A percentile compares a stretch with the other conserved stretches of the same genome.
Conservation (phyloP, 108 stramenopile genomes). For the Craspedostauros australis region DNA sequence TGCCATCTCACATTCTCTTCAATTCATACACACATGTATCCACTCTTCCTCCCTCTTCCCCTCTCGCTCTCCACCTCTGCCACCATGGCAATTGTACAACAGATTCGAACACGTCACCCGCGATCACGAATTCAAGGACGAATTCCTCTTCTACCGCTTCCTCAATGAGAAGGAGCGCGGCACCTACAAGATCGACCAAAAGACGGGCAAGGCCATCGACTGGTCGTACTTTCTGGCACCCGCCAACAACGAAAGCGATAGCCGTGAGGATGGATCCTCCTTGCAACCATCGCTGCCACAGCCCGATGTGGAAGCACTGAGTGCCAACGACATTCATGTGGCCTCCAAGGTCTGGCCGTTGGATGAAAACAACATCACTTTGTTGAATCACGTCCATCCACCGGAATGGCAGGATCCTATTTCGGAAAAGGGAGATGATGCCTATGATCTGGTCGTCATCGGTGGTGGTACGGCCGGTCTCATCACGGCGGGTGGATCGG, state of each 20-base stretch:
- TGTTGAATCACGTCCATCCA: conserved; percentile 72
- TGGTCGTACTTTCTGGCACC: conserved; percentile 54
- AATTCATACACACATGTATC: too few relatives aligned
- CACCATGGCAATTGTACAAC: too few relatives aligned
- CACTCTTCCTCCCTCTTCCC: too few relatives aligned
- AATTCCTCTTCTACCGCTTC: conserved; percentile 51
- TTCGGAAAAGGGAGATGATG: conserved; percentile 12
- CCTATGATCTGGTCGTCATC: conserved; percentile 81
- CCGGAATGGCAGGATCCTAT: conserved; percentile 62
- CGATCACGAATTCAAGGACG: conserved; percentile 55
- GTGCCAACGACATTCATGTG: conserved; percentile 44
- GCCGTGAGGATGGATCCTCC: neutral
- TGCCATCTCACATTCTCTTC: too few relatives aligned
- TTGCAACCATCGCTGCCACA: conserved; percentile 31
- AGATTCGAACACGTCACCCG: conserved; percentile 40
- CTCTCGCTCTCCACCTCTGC: too few relatives aligned
- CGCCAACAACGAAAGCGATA: neutral
- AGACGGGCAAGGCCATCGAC: conserved; percentile 26
- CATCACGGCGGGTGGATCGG: conserved; percentile 63
- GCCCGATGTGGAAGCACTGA: conserved; percentile 33
- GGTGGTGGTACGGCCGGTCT: conserved; percentile 77
- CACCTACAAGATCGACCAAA: conserved; percentile 23
- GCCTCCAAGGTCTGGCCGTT: conserved; percentile 55
- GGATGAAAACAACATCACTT: conserved; percentile 57
- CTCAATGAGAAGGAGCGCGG: conserved; percentile 44